Base-by-base conservation (phyloP, 2,329 filamentous ascomycete species). In the Ophiostoma himal-ulmi region DNA sequence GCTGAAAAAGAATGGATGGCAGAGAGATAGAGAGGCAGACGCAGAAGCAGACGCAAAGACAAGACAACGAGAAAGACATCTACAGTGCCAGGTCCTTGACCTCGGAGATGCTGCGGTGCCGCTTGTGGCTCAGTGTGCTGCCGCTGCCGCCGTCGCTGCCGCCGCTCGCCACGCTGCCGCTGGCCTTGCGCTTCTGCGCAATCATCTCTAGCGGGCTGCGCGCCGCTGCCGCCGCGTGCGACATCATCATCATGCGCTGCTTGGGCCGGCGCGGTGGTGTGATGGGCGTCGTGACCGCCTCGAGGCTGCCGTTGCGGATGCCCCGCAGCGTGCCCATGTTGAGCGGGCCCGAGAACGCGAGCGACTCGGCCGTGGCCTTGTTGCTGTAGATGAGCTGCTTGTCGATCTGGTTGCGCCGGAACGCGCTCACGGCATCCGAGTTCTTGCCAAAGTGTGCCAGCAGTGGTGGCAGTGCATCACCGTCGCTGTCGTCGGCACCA, bases 361-460 rank as follows among this genome's bases (percentile, higher is more conserved):
- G 82, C 54, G 88, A 88, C 75, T 90, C 85, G 71, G 85, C 81
- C 52, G 86, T 88, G 30, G 85, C 86, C 75, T 87, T 84, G 76
- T 84, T 86, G 79, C 85, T 87, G 73, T 85, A 78, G 71, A 88
- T 86, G 72, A 88, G 81, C 74, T 87, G 84, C 76, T 86, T 84
- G 76, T 87, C 86, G 82, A 82, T 88, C 77, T 86, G 88, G 78
- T 86, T 89, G 73, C 83, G 87, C 70, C 91, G 91, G 83, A 95
- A 96, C 0, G 91, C 90, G 52, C 91, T 91, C 48, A 95, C 91
- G 17, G 90, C 87, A 70, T 89, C 86, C 10, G 84, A 80, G 71
- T 87, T 86, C 74, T 88, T 86, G 75, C 90, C 88, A 54, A 93
- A 87, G 74, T 90, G 89, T 69, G 84, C 84, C n/a, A 91, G 80